A percentile compares a stretch with the other conserved stretches of the same genome.
These are phyloP conservation scores for Epichloe bromicola DNA, from an alignment of 2,329 filamentous ascomycete genomes.

Conservation along the genomic window DNA sequence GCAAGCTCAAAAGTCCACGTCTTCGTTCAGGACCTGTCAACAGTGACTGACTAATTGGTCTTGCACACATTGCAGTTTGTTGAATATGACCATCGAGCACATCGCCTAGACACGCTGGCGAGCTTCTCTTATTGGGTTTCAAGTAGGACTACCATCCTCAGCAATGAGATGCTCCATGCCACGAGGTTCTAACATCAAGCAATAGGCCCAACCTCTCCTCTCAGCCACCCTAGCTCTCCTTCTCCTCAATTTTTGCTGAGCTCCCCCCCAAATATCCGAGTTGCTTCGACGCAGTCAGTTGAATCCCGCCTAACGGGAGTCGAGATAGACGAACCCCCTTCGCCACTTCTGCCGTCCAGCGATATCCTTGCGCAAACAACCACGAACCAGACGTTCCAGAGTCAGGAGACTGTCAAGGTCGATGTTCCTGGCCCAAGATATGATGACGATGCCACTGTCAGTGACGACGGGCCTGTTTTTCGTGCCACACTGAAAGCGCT, in stretches of 20 bases:
- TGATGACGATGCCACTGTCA: constrained; percentile 69
- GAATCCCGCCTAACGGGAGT: constrained; percentile 67
- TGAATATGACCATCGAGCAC: constrained; percentile 89
- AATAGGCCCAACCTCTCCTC: constrained; percentile 29
- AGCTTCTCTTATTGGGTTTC: constrained; percentile 94
- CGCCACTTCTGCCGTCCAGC: constrained; percentile 30
- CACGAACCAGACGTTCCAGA: constrained; percentile 12
- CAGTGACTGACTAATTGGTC: neutral
- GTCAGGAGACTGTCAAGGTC: constrained; percentile 54
- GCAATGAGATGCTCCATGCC: neutral
- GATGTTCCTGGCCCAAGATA: constrained; percentile 80
- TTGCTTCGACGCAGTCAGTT: constrained; percentile 78
- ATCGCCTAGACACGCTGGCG: constrained; percentile 75
- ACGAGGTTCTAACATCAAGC: neutral
- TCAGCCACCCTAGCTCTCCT: constrained; percentile 50
- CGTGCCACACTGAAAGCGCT: constrained; percentile 91
- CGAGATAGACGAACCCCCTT: constrained; percentile 50
- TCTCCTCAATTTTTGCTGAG: constrained; percentile 61
- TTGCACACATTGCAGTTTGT: constrained; percentile 53
- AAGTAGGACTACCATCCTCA: constrained; percentile 38
- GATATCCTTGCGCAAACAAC: constrained; percentile 22
- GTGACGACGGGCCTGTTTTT: constrained; percentile 90
- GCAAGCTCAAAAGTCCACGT: neutral
- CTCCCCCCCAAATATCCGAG: constrained; percentile 63
- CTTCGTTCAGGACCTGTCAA: neutral